Percentiles rank a stretch among this genome's conserved stretches.
Conservation (phyloP, 129 eudicot species). For the Chrysanthemum seticuspe region DNA sequence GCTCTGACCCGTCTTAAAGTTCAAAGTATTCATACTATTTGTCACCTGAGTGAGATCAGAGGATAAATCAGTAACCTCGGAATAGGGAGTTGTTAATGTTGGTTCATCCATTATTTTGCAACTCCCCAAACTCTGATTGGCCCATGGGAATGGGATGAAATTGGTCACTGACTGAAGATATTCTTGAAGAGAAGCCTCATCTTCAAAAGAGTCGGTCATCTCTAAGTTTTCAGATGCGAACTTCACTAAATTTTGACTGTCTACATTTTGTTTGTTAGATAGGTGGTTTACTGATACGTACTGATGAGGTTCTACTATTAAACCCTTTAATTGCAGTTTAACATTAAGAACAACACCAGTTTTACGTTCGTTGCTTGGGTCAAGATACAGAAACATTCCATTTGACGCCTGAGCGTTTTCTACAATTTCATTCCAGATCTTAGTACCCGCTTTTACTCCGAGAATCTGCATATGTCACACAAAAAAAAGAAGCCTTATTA, state of each 20-base stretch:
- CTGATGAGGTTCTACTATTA: slow-evolving; percentile 32
- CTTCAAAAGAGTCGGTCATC: slow-evolving; percentile 33
- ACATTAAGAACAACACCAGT: slow-evolving; percentile 48
- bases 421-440: slow-evolving; percentile 55
- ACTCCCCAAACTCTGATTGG: not conserved
- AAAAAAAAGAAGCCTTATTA: slow-evolving; percentile 2
- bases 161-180: slow-evolving; percentile 1
- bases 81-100: slow-evolving; percentile 13
- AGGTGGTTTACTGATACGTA: slow-evolving; percentile 44
- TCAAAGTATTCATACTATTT: not conserved
- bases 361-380: slow-evolving; percentile 31
- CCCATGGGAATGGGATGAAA: slow-evolving; percentile 8
- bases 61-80: not conserved
- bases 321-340: slow-evolving; percentile 44
- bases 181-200: slow-evolving; percentile 37
- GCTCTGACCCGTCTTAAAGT: not conserved
- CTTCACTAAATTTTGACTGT: slow-evolving; percentile 33
- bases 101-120: slow-evolving; percentile 14
- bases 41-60: not conserved
- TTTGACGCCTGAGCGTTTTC: slow-evolving; percentile 67
- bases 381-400: slow-evolving; percentile 38
- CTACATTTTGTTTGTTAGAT: slow-evolving; percentile 53
- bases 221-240: slow-evolving; percentile 51
- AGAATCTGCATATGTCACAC: slow-evolving; percentile 55
- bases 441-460: slow-evolving; percentile 35